Percentiles rank a stretch among this genome's conserved stretches.
Conservation (phyloP, 2,329 filamentous ascomycete species). For the Diaporthe nobilis region DNA sequence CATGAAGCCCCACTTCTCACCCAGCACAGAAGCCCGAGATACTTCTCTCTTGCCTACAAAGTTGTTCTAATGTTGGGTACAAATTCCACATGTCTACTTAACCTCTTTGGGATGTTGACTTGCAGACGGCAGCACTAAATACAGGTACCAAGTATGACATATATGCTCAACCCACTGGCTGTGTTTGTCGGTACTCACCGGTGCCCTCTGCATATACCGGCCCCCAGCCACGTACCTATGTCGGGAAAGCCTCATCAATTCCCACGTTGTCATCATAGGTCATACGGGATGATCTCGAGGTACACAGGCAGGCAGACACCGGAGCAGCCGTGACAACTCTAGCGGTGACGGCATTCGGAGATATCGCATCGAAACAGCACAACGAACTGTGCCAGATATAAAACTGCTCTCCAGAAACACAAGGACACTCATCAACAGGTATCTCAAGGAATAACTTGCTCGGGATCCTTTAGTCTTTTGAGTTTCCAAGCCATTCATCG, state of each 20-base stretch:
- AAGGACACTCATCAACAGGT: background rate
- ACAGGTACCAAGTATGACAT: constrained; percentile 9
- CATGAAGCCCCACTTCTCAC: background rate
- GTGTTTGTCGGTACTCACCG: constrained; percentile 8
- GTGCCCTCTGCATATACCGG: background rate
- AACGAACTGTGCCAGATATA: constrained; percentile 17
- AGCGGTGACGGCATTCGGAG: background rate
- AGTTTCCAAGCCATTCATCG: background rate
- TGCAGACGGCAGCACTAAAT: background rate
- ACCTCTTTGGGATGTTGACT: background rate
- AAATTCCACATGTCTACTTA: background rate
- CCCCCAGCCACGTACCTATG: constrained; percentile 22
- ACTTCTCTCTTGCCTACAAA: background rate
- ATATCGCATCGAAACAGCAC: background rate
- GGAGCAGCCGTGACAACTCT: constrained; percentile 10
- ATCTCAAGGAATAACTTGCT: background rate
- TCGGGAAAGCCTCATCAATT: constrained; percentile 18
- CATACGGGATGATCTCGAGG: constrained; percentile 21
- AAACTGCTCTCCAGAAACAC: background rate
- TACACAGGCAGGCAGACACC: constrained; percentile 7
- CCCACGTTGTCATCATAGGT: constrained; percentile 27
- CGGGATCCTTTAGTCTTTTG: background rate
- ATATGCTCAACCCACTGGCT: background rate
- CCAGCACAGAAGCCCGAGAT: background rate
- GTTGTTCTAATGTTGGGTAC: background rate